Evolutionary conservation across 129 eudicot genomes (phyloP).

Genomic region (Pseudognaphalium luteoalbum): DNA sequence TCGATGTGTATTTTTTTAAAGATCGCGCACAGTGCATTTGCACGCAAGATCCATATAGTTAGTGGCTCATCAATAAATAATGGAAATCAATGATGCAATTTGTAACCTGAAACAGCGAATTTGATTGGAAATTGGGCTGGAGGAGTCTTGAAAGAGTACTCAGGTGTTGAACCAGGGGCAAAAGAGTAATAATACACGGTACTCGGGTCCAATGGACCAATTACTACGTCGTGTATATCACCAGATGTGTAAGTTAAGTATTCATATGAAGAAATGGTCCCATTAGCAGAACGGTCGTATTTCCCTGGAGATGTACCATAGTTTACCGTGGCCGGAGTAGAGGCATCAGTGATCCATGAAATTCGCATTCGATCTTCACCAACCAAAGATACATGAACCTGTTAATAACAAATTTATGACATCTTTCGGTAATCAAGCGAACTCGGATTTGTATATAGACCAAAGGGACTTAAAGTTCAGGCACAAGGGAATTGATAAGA

Average conservation of each 20-base stretch:
- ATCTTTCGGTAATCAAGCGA: neutral
- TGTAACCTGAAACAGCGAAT: constrained; percentile 52
- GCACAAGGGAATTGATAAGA: no score
- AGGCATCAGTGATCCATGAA: constrained; percentile 57
- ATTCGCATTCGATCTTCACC: constrained; percentile 58
- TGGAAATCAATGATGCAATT: neutral
- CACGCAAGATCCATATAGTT: no score
- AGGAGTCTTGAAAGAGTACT: constrained; percentile 61
- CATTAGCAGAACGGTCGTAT: constrained; percentile 35
- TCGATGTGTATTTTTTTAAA: no score
- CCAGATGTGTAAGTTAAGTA: constrained; percentile 50
- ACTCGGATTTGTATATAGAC: neutral
- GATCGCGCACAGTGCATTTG: no score
- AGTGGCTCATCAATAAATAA: neutral
- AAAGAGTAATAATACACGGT: constrained; percentile 59
- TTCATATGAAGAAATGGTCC: constrained; percentile 41
- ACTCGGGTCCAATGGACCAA: constrained; percentile 56
- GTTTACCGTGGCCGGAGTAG: constrained; percentile 45
- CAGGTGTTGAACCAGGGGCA: constrained; percentile 38
- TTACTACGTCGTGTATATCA: constrained; percentile 51
- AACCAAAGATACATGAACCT: constrained; percentile 65
- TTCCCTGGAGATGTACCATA: constrained; percentile 55
- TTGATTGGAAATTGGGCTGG: constrained; percentile 58
- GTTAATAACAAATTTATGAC: neutral
- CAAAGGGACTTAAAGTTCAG: no score